Base-by-base conservation (phyloP, 2,329 filamentous ascomycete genomes). In the Anthostomella pinea region DNA sequence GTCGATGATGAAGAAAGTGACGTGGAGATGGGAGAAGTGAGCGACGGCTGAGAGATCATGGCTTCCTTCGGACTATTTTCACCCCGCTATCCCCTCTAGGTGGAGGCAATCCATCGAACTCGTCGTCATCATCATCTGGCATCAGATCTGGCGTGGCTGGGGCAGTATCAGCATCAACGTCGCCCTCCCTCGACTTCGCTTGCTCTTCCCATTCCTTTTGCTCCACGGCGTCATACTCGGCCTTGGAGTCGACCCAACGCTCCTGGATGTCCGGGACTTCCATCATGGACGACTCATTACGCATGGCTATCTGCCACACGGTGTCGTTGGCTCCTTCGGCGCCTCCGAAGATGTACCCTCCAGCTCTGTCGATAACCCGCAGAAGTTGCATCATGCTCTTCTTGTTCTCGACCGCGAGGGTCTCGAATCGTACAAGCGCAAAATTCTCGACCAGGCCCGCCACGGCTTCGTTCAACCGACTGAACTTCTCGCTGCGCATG, bases 291-390 rank as follows among this genome's bases (percentile, higher is more conserved):
- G 81, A 78, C 40, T 83, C 81, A 40, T 81, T 81, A 38, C 89
- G 80, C 80, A 97, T 95, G 3, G 93, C 88, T 28, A 97, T 82
- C 56, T 94, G 87, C 93, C 93, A 98, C n/a, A 98, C 79, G 6
- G 85, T 90, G 60, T 98, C 91, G 52, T 97, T 96, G 29, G 89
- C 87, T 2, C 89, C 91, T 59, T 96, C 88, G 0, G 88, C 85
- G 5, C 84, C 77, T 0, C 90, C 90, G 67, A 98, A 96, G 1
- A 89, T 85, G 65, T 97, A 97, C 0, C 93, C 93, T 8, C 87
- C 84, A 0, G 93, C 91, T 26, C 93, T 79, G 61, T 98, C 93
- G 56, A 98, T 90, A 1, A 91, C 83, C 29, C 85, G 81, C 33
- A 98, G 69, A 4, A 98, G 71, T 51, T 86, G 83, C 79, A 94